Conservation (phyloP, 2,329 filamentous ascomycete genomes). For the Neurospora sp. region DNA sequence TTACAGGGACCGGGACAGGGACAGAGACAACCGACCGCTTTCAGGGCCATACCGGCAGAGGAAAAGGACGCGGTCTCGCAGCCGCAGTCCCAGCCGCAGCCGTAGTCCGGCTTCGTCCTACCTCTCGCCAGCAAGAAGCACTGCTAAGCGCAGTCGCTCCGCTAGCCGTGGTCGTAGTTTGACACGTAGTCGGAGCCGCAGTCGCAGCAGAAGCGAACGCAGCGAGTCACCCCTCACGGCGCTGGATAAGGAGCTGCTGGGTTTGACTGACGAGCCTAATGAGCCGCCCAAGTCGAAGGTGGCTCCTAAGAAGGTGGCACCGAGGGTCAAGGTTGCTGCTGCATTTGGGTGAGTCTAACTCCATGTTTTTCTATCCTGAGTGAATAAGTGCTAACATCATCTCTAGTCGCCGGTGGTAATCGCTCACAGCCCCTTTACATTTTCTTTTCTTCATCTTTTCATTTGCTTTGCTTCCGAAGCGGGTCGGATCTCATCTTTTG, state of each 20-base stretch:
- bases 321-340: conserved; percentile 12
- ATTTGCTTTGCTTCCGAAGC: neutral
- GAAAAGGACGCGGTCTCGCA: conserved; percentile 10
- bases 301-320: conserved; percentile 9
- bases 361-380: neutral
- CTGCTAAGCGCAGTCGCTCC: neutral
- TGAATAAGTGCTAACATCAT: neutral
- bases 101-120: neutral
- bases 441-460: neutral
- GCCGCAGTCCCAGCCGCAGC: conserved; percentile 5
- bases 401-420: neutral
- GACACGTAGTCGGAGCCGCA: conserved; percentile 6
- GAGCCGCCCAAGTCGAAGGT: conserved; percentile 5
- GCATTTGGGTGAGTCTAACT: conserved; percentile 12
- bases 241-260: conserved; percentile 15
- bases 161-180: neutral
- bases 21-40: neutral
- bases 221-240: conserved; percentile 14
- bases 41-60: conserved; percentile 4
- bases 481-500: neutral
- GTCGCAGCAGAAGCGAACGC: conserved; percentile 2
- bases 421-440: neutral
- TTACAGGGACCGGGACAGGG: neutral
- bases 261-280: conserved; percentile 7
- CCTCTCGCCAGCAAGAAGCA: neutral